These are phyloP conservation scores for Prillingera fragicola DNA, from an alignment of 1,284 basidiomycete species.

Conservation along the genomic window DNA sequence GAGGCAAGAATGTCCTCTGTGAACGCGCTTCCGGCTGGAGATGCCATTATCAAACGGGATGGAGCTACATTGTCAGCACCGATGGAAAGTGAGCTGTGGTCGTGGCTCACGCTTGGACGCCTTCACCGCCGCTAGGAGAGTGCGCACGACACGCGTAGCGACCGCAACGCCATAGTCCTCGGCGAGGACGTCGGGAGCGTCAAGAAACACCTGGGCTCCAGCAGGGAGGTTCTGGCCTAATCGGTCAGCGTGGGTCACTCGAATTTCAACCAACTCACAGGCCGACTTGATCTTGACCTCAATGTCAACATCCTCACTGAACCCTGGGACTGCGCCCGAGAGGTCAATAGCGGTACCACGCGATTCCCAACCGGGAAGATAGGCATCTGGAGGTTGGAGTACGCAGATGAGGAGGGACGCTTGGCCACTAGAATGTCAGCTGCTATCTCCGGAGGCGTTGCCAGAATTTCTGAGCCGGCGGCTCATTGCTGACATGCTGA, in stretches of 20 bases:
- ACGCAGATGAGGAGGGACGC: conserved; percentile 16
- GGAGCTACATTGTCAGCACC: conserved; percentile 57
- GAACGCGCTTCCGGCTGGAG: conserved; percentile 55
- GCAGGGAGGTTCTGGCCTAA: conserved; percentile 16
- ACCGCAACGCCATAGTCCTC: conserved; percentile 30
- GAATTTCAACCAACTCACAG: conserved; percentile 17
- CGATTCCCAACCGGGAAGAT: neutral
- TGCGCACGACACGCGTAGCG: conserved; percentile 26
- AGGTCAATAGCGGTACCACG: conserved; percentile 8
- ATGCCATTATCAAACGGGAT: conserved; percentile 60
- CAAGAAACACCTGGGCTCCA: conserved; percentile 37
- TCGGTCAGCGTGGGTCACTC: neutral
- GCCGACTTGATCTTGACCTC: conserved; percentile 11
- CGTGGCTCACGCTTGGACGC: neutral
- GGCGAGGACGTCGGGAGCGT: conserved; percentile 38
- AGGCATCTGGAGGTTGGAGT: conserved; percentile 18
- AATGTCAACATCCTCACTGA: conserved; percentile 6
- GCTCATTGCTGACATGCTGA: too few species aligned
- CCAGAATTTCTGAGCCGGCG: too few species aligned
- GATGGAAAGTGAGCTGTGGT: conserved; percentile 48
- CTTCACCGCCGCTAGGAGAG: conserved; percentile 16
- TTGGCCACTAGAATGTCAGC: conserved; percentile 9
- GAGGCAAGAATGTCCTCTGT: conserved; percentile 58
- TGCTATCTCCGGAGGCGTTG: too few species aligned
- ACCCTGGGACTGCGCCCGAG: conserved; percentile 6